Evolutionary conservation across 2,329 filamentous ascomycete species (phyloP).

Genomic region (Aureobasidium lini): DNA sequence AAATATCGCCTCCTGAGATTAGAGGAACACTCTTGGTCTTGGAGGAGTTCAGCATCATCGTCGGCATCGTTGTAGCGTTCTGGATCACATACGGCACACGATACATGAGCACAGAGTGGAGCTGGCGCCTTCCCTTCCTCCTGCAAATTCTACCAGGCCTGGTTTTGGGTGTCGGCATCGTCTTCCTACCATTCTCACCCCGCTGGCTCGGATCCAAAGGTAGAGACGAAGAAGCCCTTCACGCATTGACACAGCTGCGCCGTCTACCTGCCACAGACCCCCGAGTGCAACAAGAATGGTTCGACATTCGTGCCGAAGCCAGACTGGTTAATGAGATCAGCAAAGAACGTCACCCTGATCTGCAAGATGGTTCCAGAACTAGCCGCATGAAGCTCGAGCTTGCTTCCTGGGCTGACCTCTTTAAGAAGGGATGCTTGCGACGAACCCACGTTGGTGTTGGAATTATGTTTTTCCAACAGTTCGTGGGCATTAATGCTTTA

Average conservation of each 20-base stretch:
- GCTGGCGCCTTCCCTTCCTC: slow-evolving; percentile 42
- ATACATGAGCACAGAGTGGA: slow-evolving; percentile 39
- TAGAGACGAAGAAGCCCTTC: slow-evolving; percentile 25
- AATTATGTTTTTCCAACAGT: slow-evolving; percentile 53
- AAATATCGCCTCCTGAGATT: slow-evolving; percentile 31
- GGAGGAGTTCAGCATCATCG: slow-evolving; percentile 37
- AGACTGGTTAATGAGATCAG: slow-evolving; percentile 21
- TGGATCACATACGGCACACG: slow-evolving; percentile 47
- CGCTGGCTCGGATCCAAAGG: slow-evolving; percentile 28
- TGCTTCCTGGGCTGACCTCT: slow-evolving; percentile 43
- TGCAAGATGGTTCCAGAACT: slow-evolving; percentile 25
- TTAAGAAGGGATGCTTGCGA: slow-evolving; percentile 40
- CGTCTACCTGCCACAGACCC: slow-evolving; percentile 17
- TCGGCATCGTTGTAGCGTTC: slow-evolving; percentile 44
- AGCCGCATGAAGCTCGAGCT: slow-evolving; percentile 41
- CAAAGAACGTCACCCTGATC: slow-evolving; percentile 32
- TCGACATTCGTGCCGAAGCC: slow-evolving; percentile 19
- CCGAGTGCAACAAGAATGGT: slow-evolving; percentile 18
- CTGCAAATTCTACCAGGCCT: slow-evolving; percentile 36
- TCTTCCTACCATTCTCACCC: slow-evolving; percentile 29
- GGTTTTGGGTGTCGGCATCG: slow-evolving; percentile 25
- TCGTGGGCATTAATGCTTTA: slow-evolving; percentile 49
- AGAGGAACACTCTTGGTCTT: slow-evolving; percentile 40
- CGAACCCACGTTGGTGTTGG: slow-evolving; percentile 44
- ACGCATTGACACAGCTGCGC: slow-evolving; percentile 24